These are phyloP conservation scores for Beauveria sp. DNA, from an alignment of 2,329 filamentous ascomycete species.

Conservation along the genomic window DNA sequence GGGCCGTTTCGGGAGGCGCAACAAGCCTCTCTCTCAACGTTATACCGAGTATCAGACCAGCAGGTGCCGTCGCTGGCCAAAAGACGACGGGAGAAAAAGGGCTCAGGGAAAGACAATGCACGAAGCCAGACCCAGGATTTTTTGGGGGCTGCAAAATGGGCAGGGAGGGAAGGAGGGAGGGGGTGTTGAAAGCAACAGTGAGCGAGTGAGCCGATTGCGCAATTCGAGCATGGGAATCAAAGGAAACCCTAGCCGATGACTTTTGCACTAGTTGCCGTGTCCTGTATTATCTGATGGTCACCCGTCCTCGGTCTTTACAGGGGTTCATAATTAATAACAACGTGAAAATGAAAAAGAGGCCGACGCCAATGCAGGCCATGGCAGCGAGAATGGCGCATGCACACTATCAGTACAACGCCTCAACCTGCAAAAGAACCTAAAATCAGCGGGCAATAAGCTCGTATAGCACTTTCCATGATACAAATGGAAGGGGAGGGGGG, in stretches of 20 bases:
- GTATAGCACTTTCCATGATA: not conserved
- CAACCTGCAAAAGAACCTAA: not conserved
- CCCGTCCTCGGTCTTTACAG: not conserved
- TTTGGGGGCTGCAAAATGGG: not conserved
- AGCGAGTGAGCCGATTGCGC: slow-evolving; percentile 1
- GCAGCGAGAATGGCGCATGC: not conserved
- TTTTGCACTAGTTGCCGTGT: not conserved
- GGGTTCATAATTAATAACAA: not conserved
- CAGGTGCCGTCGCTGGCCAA: no score
- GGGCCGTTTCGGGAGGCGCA: not conserved
- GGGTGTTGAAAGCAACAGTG: not conserved
- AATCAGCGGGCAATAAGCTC: not conserved
- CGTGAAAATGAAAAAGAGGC: not conserved
- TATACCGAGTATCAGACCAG: no score
- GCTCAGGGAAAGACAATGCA: no score
- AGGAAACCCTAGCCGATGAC: not conserved
- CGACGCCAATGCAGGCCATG: not conserved
- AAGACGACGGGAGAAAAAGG: no score
- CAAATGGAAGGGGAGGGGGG: not conserved
- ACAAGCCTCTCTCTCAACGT: no score
- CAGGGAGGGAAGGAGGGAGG: not conserved
- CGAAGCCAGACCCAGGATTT: not conserved
- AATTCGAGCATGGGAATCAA: not conserved
- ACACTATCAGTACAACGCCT: not conserved
- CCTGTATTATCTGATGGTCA: not conserved